Percentiles rank a stretch among this genome's conserved stretches.
These are phyloP conservation scores for Phytophthora tentaculata DNA, from an alignment of 352 stramenopile species.

Conservation along the genomic window DNA sequence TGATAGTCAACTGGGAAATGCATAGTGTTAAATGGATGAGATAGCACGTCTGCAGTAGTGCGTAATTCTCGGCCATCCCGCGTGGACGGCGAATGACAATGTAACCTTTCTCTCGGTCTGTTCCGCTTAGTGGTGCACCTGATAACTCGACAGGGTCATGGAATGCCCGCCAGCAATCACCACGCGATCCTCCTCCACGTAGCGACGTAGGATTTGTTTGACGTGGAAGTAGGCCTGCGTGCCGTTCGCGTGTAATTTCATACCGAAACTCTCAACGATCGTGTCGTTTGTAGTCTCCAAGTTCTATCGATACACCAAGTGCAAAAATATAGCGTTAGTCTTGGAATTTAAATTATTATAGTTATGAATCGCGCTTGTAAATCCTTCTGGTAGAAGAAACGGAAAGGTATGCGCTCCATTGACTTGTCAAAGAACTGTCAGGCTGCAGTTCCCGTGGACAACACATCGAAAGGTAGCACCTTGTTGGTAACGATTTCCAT, in stretches of 20 bases:
- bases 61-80: slow-evolving; percentile 32
- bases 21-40: too few relatives aligned
- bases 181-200: too few relatives aligned
- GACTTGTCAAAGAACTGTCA: slow-evolving; percentile 55
- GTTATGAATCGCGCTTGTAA: slow-evolving; percentile 46
- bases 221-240: too few relatives aligned
- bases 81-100: slow-evolving; percentile 52
- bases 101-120: slow-evolving; percentile 60
- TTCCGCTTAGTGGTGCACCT: slow-evolving; percentile 43
- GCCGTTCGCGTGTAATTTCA: too few relatives aligned
- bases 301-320: slow-evolving; percentile 18
- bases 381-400: slow-evolving; percentile 48
- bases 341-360: too few relatives aligned
- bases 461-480: slow-evolving; percentile 50
- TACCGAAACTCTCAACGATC: too few relatives aligned
- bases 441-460: slow-evolving; percentile 38
- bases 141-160: slow-evolving; percentile 62
- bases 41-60: slow-evolving; percentile 62
- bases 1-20: too few relatives aligned
- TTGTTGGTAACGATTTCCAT: slow-evolving; percentile 61
- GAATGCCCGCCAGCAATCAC: too few relatives aligned
- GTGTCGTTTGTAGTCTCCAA: slow-evolving; percentile 26
- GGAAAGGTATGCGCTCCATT: slow-evolving; percentile 47
- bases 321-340: neutral
- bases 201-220: too few relatives aligned